Evolutionary conservation across 2,329 filamentous ascomycete species (phyloP).

Genomic region (Hypoxylon sp.): DNA sequence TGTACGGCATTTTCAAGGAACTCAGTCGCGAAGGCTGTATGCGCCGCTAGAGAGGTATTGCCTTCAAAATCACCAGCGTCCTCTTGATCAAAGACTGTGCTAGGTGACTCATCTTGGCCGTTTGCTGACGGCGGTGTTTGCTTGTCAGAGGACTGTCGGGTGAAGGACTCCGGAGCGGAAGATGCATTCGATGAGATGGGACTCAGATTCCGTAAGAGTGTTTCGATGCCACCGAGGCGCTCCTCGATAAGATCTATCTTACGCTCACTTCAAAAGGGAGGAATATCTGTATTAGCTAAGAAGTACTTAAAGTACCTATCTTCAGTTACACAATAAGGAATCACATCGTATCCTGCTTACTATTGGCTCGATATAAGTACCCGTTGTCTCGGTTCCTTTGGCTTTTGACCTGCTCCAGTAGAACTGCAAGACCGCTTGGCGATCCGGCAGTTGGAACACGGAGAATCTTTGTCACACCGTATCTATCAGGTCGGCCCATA

Average conservation of each 20-base stretch:
- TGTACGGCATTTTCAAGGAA: slow-evolving; percentile 55
- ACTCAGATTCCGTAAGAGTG: slow-evolving; percentile 52
- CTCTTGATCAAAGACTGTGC: slow-evolving; percentile 66
- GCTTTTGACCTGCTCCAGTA: slow-evolving; percentile 65
- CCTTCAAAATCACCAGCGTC: slow-evolving; percentile 60
- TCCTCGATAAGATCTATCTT: slow-evolving; percentile 61
- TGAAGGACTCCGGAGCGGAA: slow-evolving; percentile 13
- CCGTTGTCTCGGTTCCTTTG: slow-evolving; percentile 66
- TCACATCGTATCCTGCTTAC: slow-evolving; percentile 53
- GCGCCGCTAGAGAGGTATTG: slow-evolving; percentile 59
- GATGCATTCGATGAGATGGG: slow-evolving; percentile 24
- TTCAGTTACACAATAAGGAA: not conserved
- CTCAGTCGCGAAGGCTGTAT: slow-evolving; percentile 60
- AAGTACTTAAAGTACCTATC: not conserved
- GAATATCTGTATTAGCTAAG: slow-evolving; percentile 7
- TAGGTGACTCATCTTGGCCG: slow-evolving; percentile 56
- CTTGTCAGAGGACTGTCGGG: slow-evolving; percentile 20
- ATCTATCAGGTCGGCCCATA: slow-evolving; percentile 56
- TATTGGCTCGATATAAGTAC: slow-evolving; percentile 72
- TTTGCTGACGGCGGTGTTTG: slow-evolving; percentile 44
- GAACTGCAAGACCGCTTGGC: slow-evolving; percentile 66
- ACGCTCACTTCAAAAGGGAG: slow-evolving; percentile 57
- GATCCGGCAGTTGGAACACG: slow-evolving; percentile 68
- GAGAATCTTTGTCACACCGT: slow-evolving; percentile 68
- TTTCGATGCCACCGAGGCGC: slow-evolving; percentile 55